Conservation (phyloP, 441 rosid species). For the Breynia disticha region DNA sequence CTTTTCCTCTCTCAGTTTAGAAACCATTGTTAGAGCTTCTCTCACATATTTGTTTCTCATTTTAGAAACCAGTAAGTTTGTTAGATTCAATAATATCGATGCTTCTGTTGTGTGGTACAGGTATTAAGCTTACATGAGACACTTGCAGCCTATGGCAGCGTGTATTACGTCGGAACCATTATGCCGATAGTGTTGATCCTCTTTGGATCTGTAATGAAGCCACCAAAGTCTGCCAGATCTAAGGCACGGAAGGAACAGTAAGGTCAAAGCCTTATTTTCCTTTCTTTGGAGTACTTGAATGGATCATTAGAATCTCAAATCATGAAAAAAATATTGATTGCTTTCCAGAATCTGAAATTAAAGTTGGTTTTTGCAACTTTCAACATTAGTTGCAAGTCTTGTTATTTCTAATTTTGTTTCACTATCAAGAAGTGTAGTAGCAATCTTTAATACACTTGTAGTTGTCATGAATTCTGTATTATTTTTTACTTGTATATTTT, state of each 20-base stretch:
- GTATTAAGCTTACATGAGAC: slow-evolving; percentile 75
- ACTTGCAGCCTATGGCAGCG: slow-evolving; percentile 56
- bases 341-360: too few species aligned
- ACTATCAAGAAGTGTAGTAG: too few species aligned
- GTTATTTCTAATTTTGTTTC: too few species aligned
- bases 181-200: slow-evolving; percentile 51
- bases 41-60: background rate
- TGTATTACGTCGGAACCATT: slow-evolving; percentile 69
- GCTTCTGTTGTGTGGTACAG: slow-evolving; percentile 25
- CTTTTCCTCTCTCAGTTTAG: slow-evolving; percentile 9
- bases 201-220: slow-evolving; percentile 49
- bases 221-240: slow-evolving; percentile 55
- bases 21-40: background rate
- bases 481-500: too few species aligned
- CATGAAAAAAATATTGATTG: too few species aligned
- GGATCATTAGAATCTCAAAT: slow-evolving; percentile 1
- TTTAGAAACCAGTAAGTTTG: background rate
- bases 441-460: too few species aligned
- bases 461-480: too few species aligned
- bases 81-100: background rate
- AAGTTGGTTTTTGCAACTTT: too few species aligned
- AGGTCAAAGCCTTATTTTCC: slow-evolving; percentile 13
- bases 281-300: background rate
- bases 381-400: too few species aligned
- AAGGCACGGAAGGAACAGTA: slow-evolving; percentile 51